Conservation (phyloP, 169 alveolate species). For the Fabrea salina region DNA sequence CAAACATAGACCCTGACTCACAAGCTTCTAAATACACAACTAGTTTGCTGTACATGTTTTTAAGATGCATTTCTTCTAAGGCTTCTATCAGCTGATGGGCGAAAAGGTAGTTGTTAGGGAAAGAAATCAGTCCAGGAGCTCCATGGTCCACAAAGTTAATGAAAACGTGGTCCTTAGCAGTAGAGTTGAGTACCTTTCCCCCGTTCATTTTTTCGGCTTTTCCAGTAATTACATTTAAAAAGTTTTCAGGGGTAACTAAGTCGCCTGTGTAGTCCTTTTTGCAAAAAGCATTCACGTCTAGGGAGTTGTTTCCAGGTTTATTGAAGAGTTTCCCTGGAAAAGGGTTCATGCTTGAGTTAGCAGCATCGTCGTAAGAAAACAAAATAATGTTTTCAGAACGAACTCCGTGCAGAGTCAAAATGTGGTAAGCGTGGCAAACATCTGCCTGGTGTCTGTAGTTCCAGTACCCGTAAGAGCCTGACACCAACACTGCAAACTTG, state of each 20-base stretch:
- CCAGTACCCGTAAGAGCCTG: slow-evolving; percentile 82
- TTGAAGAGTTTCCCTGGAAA: slow-evolving; percentile 79
- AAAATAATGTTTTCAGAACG: slow-evolving; percentile 70
- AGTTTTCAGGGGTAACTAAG: slow-evolving; percentile 78
- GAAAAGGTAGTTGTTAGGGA: slow-evolving; percentile 69
- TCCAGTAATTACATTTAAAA: slow-evolving; percentile 60
- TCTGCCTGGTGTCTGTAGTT: slow-evolving; percentile 87
- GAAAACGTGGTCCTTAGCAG: slow-evolving; percentile 67
- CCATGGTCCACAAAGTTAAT: slow-evolving; percentile 84
- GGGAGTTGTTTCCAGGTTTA: slow-evolving; percentile 48
- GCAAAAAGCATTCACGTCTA: slow-evolving; percentile 81
- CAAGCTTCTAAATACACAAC: slow-evolving; percentile 81
- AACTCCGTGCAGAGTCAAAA: slow-evolving; percentile 63
- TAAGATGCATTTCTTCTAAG: slow-evolving; percentile 57
- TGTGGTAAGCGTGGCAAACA: slow-evolving; percentile 81
- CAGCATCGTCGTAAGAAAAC: slow-evolving; percentile 82
- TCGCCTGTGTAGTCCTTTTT: slow-evolving; percentile 73
- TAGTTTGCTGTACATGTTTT: slow-evolving; percentile 60
- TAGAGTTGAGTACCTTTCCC: slow-evolving; percentile 65
- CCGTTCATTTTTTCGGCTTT: slow-evolving; percentile 41
- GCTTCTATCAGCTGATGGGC: slow-evolving; percentile 58
- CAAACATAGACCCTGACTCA: slow-evolving; percentile 82
- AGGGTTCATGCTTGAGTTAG: slow-evolving; percentile 66
- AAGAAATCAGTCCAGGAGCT: slow-evolving; percentile 72
- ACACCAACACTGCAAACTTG: slow-evolving; percentile 81